Conservation (phyloP, 164 flowering plant species). For the Taxillus chinensis region DNA sequence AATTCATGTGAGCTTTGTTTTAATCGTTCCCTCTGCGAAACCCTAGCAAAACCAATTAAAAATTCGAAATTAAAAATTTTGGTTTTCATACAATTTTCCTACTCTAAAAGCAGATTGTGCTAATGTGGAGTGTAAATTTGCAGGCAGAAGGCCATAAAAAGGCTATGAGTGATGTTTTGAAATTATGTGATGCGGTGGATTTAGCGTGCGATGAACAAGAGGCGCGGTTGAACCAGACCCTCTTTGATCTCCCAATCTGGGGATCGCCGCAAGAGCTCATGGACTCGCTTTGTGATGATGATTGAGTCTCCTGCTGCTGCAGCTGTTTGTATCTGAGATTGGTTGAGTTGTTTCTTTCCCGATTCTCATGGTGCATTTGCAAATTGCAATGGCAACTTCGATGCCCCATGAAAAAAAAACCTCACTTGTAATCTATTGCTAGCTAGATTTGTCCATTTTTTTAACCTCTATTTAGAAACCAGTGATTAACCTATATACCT, state of each 20-base stretch:
- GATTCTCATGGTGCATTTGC: background rate
- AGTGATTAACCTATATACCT: background rate
- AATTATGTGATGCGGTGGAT: slow-evolving; percentile 44
- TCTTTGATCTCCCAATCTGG: slow-evolving; percentile 47
- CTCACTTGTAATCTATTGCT: slow-evolving; percentile 11
- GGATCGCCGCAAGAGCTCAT: slow-evolving; percentile 37
- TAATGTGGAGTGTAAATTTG: background rate
- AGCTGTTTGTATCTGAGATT: no score
- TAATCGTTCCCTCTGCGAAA: background rate
- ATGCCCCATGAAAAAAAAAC: slow-evolving; percentile 2
- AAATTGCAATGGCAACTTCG: background rate
- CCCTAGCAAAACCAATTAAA: no score
- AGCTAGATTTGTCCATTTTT: slow-evolving; percentile 2
- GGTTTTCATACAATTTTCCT: no score
- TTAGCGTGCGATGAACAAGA: slow-evolving; percentile 28
- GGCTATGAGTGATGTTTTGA: slow-evolving; percentile 22
- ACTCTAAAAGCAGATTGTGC: background rate
- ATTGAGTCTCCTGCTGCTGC: slow-evolving; percentile 5
- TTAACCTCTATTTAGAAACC: background rate
- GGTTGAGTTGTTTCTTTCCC: no score
- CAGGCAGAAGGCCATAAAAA: slow-evolving; percentile 50
- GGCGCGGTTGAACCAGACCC: slow-evolving; percentile 15
- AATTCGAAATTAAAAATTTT: no score
- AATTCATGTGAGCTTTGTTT: background rate
- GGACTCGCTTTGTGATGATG: slow-evolving; percentile 26